These are phyloP conservation scores for Diaporthe amygdali DNA, from an alignment of 2,329 filamentous ascomycete species.

Conservation along the genomic window DNA sequence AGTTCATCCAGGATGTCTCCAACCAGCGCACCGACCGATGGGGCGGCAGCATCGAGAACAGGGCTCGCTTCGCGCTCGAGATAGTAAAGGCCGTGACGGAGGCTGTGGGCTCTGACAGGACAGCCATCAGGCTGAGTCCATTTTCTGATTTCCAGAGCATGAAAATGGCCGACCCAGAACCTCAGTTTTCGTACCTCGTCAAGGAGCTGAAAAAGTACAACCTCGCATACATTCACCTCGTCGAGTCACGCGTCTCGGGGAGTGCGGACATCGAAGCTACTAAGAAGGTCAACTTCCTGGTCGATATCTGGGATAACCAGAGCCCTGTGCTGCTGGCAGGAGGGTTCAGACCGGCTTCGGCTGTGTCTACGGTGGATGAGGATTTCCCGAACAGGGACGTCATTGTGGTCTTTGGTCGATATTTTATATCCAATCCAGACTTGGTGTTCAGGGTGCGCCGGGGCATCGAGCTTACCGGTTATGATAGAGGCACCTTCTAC, in stretches of 20 bases:
- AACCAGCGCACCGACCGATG: constrained; percentile 61
- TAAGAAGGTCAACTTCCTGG: constrained; percentile 36
- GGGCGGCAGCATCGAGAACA: constrained; percentile 60
- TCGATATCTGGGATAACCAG: constrained; percentile 34
- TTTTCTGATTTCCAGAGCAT: constrained; percentile 63
- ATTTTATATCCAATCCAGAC: constrained; percentile 51
- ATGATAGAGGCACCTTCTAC: constrained; percentile 47
- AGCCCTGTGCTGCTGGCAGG: constrained; percentile 39
- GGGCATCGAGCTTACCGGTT: constrained; percentile 40
- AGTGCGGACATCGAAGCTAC: constrained; percentile 41
- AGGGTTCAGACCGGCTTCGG: constrained; percentile 31
- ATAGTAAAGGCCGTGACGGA: constrained; percentile 54
- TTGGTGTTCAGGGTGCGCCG: constrained; percentile 45
- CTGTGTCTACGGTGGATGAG: constrained; percentile 33
- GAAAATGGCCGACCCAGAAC: constrained; percentile 60
- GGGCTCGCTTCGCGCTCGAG: constrained; percentile 56
- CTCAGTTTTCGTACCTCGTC: constrained; percentile 62
- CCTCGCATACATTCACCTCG: constrained; percentile 62
- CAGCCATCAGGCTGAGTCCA: constrained; percentile 60
- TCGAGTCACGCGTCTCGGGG: constrained; percentile 55
- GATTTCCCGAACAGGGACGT: constrained; percentile 31
- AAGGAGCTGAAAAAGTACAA: constrained; percentile 53
- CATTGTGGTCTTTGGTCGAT: constrained; percentile 45
- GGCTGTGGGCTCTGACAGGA: constrained; percentile 55
- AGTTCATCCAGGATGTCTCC: constrained; percentile 58